Base-by-base conservation (phyloP, 306 rosid species). In the Quercus dentata region DNA sequence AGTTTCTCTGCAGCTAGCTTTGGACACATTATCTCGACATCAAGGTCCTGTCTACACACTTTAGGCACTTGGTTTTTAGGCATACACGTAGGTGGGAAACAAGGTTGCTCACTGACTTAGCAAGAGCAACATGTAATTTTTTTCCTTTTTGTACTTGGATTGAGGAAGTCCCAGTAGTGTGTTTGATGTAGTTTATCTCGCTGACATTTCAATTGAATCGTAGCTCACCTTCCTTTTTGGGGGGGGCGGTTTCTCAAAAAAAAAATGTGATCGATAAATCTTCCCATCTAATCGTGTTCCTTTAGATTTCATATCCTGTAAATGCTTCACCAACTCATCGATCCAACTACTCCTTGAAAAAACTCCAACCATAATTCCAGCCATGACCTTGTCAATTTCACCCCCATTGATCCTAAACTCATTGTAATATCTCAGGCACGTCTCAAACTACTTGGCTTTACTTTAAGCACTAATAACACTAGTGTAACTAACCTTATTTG, bases 311-410 rank as follows among this genome's bases (percentile, higher is more conserved):
- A 92, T 78, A 38, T 92, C 95, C 33, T 78, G 82, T 27, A 92
- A 79, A 62, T 90, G 95, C 80, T 83, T 90, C 69, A 89, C 88
- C 71, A 90, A 30, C 49, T 92, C 91, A 73, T 86, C 92, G 49
- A 90, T 80, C 64, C 44, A 78, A 75, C 90, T 81, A 6, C 78
- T 79, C 78, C 82, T 89, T 0, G 93, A 87, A 80, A 81, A 90
- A 74, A 90, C 91, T 15, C 92, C 89, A 57, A 92, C 88, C 97
- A 92, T 92, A 33, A 87, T 85, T 65, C 93, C 97, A 14, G 90
- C 95, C 85, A 92, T 58, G 6, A 84, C 93, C 85, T 78, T 90
- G 55, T 92, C 97, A 62, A 92, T 85, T 56, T 63, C 73, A 12
- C 4, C 97, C 94, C 90, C 94, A 46, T 83, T 91, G 21, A 73